Base-by-base conservation (phyloP, 805 yeast species). In the Metschnikowia peoriensis region DNA sequence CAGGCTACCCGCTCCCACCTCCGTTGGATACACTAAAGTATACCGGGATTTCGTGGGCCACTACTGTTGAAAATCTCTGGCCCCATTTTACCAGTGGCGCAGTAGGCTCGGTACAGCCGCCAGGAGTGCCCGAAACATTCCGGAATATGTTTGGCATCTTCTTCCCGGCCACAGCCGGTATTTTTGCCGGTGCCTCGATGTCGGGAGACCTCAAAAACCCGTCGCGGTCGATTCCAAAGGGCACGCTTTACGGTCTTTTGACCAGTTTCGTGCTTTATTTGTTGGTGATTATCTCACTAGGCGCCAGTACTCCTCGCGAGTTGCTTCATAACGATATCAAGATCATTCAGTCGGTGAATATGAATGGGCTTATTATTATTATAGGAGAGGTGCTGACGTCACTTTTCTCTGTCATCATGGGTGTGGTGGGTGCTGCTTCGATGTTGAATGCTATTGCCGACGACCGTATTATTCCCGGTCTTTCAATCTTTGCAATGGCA, bases 181-280 rank as follows among this genome's bases (percentile, higher is more conserved):
- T 94, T 28, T 86, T 94, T 68, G 98, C 99, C 2, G 99, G 99
- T 15, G 97, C 99, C 1, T 88, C 96, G 27, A 94, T 94, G 99
- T 90, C 97, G 40, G 98, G 99, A 16, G 97, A 91, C 61, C 76
- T 94, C 56, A 73, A 80, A 51, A 84, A 80, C 50, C 99, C 99
- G 0, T 89, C 97, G 0, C 83, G 81, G 61, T 83, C 96, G 1
- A 94, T 94, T 44, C 99, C 99, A 0, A 78, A 80, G 54, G 99
- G 99, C n/a, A 94, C 99, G 0, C 68, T 94, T 28, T 82, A 85
- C 76, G 99, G 98, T 0, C 71, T 93, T 8, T 59, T 83, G 4
- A 70, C 90, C 38, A 92, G 98, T 0, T 91, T 94, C 64, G 59
- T 78, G 2, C 81, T 89, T 49, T 94, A 94, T 63, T 73, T 87